Evolutionary conservation across 352 stramenopile species (phyloP), one percentile per base, ranked within the genome.

Genomic region (Phytopythium sindhum): DNA sequence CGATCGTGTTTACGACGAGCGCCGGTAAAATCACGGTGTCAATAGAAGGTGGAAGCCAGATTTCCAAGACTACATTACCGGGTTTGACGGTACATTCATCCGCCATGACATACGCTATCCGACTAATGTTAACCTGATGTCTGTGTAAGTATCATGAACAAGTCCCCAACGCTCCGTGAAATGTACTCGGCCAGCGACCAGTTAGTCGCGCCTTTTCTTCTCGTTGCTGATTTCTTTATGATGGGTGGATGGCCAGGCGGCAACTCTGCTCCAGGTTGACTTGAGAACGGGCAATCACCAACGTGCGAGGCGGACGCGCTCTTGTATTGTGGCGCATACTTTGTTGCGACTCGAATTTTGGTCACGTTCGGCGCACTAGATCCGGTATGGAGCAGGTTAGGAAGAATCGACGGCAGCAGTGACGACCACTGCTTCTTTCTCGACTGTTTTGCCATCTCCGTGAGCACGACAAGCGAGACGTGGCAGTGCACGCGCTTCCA

Each of bases 1-100:
- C 21, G 48, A 72, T 1, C 76, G 78, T 35, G 81, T 94, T 26
- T 92, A 86, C 58, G 66, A 75, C 23, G 19, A 42, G 31, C 66
- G 68, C 19, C 59, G 68, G 56, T 78, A 65, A 64, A 56, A 17
- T 5, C n/a, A 37, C 23, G 12, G 42, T n/a, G 23, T 5, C 23
- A 37, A 37, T 37, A 24, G 26, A 51, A 37, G 3, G 26, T 8
- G 17, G 48, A 55, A 10, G 7, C 23, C 47, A 19, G 2, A 7
- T 12, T 33, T 17, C 47, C 24, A 54, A 35, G 47, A 35, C 47
- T 5, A 48, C 5, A 0, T 12, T 48, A 6, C 41, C 41, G 19
- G 17, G 19, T n/a, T 47, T 17, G 41, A n/a, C 4, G 41, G 19
- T 24, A 8, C 19, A 48, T 48, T 48, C 42, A 24, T 2, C 42